Evolutionary conservation across 768 basidiomycete species (phyloP), one percentile per base, ranked within the genome.

Genomic region (Boletus tylopilopsis): DNA sequence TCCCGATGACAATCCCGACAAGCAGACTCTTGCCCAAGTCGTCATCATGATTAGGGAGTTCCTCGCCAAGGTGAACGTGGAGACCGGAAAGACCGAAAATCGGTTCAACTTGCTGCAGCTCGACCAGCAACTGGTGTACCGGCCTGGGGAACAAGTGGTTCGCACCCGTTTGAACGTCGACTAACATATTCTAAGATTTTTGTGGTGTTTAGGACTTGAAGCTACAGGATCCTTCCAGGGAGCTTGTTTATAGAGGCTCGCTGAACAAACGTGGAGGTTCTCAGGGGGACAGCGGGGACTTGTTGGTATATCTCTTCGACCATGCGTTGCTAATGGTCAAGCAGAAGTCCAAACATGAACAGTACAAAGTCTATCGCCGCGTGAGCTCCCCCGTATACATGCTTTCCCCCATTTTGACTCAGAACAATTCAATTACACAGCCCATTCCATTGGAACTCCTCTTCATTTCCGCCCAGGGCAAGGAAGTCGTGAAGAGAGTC

Each of bases 391-490:
- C 47, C 40, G 10, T 25, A 9, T 29, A 0, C 33, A 25, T 3
- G 6, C 23, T 35, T 34, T 33, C 55, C n/a, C 43, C 38, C 18
- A 11, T 41, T 36, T 36, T 51, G 47, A 50, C 55, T 16, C 8
- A 35, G 21, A 30, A 42, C 42, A 16, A 22, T 41, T 34, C 34
- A 39, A 35, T 34, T 44, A 21, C 16, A 42, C 55, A 96, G 94
- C 95, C 96, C 1, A 96, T 98, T 61, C 96, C 96, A 0, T 79
- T 98, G 39, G 96, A 98, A 58, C 79, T 99, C 2, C 80, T 99
- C 21, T 76, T 87, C 42, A 80, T 97, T 54, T 81, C 86, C 4
- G 82, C 88, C 3, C 79, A 80, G 62, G 69, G 68, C 21, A 70
- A 73, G 44, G 57, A 71, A 0, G 68, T 85, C 4, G 66, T 74